A percentile compares a stretch with the other conserved stretches of the same genome.
Evolutionary conservation across 2,329 filamentous ascomycete species (phyloP).

Genomic region (Aspergillus aculeatinus): DNA sequence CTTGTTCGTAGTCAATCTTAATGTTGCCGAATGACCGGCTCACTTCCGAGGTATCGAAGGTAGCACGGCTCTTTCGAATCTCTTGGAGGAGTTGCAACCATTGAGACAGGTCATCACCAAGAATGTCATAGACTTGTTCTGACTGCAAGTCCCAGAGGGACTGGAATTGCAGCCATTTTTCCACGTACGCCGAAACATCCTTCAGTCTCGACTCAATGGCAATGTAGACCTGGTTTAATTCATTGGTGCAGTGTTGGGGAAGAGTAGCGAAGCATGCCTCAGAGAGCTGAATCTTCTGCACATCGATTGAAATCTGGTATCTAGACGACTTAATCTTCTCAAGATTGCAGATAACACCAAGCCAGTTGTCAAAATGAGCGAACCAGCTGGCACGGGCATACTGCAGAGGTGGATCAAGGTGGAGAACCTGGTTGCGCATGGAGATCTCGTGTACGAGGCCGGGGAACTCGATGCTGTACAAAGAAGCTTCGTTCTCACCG

Average conservation of each 20-base stretch:
- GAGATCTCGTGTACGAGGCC: slow-evolving; percentile 82
- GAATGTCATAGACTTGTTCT: slow-evolving; percentile 87
- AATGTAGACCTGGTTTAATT: slow-evolving; percentile 76
- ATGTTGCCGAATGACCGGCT: slow-evolving; percentile 91
- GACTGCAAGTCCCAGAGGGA: slow-evolving; percentile 97
- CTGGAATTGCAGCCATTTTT: slow-evolving; percentile 98
- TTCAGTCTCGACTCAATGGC: slow-evolving; percentile 79
- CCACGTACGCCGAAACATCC: slow-evolving; percentile 80
- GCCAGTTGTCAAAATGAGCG: slow-evolving; percentile 86
- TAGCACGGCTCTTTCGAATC: slow-evolving; percentile 89
- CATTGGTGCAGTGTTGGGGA: slow-evolving; percentile 76
- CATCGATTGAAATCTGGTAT: slow-evolving; percentile 80
- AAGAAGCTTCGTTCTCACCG: slow-evolving; percentile 30
- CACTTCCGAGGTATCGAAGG: slow-evolving; percentile 95
- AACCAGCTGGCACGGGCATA: slow-evolving; percentile 93
- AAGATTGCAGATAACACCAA: slow-evolving; percentile 87
- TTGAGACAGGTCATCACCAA: slow-evolving; percentile 85
- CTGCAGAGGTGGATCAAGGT: slow-evolving; percentile 89
- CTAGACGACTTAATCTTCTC: slow-evolving; percentile 92
- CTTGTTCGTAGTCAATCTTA: slow-evolving; percentile 95
- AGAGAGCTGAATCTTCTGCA: slow-evolving; percentile 38
- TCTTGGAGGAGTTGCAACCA: slow-evolving; percentile 97
- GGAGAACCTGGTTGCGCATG: slow-evolving; percentile 97
- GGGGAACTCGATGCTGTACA: slow-evolving; percentile 44
- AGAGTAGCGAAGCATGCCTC: slow-evolving; percentile 74